These are phyloP conservation scores for Blastobotrys elegans DNA, from an alignment of 1,139 yeast genomes.

Conservation along the genomic window DNA sequence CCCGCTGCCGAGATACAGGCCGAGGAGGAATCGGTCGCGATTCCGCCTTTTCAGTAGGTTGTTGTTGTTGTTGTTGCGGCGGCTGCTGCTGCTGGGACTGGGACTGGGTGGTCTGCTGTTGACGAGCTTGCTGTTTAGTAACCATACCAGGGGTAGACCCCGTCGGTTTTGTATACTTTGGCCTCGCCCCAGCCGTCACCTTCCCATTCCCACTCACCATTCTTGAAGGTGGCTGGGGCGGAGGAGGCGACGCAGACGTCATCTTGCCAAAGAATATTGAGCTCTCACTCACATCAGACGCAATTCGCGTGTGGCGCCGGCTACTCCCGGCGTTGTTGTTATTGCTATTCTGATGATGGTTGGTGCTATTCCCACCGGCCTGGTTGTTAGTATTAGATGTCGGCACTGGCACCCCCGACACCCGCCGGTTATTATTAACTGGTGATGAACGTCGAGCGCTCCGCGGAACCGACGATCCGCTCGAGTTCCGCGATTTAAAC, in stretches of 20 bases:
- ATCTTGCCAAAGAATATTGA: slow-evolving; percentile 23
- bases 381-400: background rate
- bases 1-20: slow-evolving; percentile 16
- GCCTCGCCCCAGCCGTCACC: background rate
- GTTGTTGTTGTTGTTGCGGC: slow-evolving; percentile 1
- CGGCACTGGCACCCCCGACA: background rate
- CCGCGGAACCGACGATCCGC: background rate
- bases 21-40: slow-evolving; percentile 11
- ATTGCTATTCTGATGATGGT: background rate
- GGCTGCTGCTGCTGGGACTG: background rate
- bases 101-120: too few species aligned
- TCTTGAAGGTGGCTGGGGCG: slow-evolving; percentile 18
- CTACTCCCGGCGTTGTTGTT: background rate
- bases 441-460: background rate
- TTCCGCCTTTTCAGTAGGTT: background rate
- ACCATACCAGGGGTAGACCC: slow-evolving; percentile 1
- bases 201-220: slow-evolving; percentile 12
- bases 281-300: slow-evolving; percentile 21
- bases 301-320: slow-evolving; percentile 6
- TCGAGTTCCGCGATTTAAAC: slow-evolving; percentile 17
- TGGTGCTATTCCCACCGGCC: background rate
- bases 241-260: slow-evolving; percentile 15
- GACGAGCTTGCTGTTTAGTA: background rate
- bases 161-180: background rate
- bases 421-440: background rate